Evolutionary conservation across 2,329 filamentous ascomycete genomes (phyloP).

Genomic region (Fusarium torulosum): DNA sequence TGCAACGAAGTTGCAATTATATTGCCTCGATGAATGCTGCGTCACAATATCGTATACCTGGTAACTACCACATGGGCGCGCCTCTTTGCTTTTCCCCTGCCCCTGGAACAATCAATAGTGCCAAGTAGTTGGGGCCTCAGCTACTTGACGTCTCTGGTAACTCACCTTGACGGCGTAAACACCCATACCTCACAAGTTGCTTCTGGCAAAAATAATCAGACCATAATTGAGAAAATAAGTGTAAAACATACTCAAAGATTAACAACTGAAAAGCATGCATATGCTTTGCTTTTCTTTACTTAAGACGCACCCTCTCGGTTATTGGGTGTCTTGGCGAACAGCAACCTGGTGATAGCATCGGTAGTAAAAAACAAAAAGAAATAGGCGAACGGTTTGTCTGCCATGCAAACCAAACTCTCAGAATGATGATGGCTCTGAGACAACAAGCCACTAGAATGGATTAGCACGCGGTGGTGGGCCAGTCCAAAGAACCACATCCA

Average conservation of each 20-base stretch:
- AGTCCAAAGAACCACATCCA: conserved; percentile 8
- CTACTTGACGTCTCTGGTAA: conserved; percentile 7
- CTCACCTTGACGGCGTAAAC: conserved; percentile 3
- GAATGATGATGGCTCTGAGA: conserved; percentile 17
- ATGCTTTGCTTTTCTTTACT: conserved; percentile 11
- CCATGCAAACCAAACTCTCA: not conserved
- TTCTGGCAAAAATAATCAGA: conserved; percentile 27
- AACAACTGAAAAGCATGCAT: not conserved
- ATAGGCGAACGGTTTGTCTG: not conserved
- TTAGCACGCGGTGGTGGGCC: conserved; percentile 18
- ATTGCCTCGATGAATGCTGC: not conserved
- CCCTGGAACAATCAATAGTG: conserved; percentile 13
- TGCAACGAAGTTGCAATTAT: not conserved
- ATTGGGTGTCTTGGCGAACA: not conserved
- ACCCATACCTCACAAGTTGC: conserved; percentile 22
- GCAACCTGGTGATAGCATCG: not conserved
- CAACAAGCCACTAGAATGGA: conserved; percentile 24
- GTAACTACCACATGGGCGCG: not conserved
- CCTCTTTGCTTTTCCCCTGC: conserved; percentile 30
- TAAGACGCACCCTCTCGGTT: not conserved
- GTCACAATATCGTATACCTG: not conserved
- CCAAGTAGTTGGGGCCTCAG: conserved; percentile 5
- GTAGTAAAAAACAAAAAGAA: not conserved
- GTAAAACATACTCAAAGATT: conserved; percentile 9
- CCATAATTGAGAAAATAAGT: conserved; percentile 26